These are phyloP conservation scores for Phaffia rhodozyma DNA, from an alignment of 1,284 basidiomycete species.

Conservation along the genomic window DNA sequence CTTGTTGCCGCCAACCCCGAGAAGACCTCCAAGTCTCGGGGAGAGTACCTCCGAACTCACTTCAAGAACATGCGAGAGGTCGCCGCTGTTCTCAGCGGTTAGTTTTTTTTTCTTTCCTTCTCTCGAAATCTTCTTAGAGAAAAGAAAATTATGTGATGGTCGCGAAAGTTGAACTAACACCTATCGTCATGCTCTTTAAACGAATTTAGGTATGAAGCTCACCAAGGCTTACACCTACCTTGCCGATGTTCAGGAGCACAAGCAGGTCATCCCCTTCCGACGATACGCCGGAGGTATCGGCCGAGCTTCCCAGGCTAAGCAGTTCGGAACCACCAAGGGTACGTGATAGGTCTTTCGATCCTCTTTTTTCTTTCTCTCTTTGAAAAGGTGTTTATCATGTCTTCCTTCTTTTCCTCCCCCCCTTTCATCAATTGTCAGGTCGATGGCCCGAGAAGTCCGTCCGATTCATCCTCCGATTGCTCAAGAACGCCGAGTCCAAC, in stretches of 20 bases:
- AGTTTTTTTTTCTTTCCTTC: constrained; percentile 25
- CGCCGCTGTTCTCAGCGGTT: constrained; percentile 71
- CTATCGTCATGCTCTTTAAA: constrained; percentile 6
- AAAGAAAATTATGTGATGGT: neutral
- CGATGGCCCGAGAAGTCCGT: constrained; percentile 99
- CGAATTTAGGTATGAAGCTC: constrained; percentile 66
- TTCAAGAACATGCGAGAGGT: constrained; percentile 99
- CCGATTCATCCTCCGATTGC: constrained; percentile 82
- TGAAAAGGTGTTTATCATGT: constrained; percentile 2
- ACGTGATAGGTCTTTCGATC: constrained; percentile 34
- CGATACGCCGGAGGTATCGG: constrained; percentile 95
- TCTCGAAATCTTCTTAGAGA: neutral
- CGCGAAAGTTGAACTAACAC: no score
- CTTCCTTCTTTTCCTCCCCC: constrained; percentile 1
- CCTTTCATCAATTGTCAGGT: constrained; percentile 50
- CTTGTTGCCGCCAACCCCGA: constrained; percentile 77
- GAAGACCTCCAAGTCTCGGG: constrained; percentile 85
- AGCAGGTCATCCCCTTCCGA: constrained; percentile 94
- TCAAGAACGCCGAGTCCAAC: constrained; percentile 99
- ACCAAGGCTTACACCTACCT: constrained; percentile 95
- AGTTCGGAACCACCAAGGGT: constrained; percentile 96
- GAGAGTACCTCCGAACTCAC: constrained; percentile 96
- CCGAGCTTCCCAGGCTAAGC: constrained; percentile 92
- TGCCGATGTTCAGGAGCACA: constrained; percentile 88
- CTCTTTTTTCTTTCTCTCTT: neutral